A percentile compares a stretch with the other conserved stretches of the same genome.
phyloP scores from a whole-genome alignment of 768 basidiomycete genomes.

The Russula virescens region DNA sequence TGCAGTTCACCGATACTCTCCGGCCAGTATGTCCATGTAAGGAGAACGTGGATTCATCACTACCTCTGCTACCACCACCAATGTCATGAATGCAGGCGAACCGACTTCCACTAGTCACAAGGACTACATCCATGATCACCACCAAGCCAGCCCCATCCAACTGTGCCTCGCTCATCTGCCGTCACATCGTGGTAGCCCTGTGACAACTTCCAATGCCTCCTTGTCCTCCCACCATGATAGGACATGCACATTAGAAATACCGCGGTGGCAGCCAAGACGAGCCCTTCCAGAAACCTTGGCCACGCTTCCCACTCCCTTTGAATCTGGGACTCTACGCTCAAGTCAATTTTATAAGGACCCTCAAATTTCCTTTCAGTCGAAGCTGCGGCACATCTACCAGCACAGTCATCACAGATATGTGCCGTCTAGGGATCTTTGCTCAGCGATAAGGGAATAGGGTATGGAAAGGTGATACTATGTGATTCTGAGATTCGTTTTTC shows the following conservation, averaged over 20 bases:
- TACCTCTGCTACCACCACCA: too few species aligned
- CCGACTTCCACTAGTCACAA: conserved; percentile 17
- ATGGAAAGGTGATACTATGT: too few species aligned
- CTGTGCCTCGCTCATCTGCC: background rate
- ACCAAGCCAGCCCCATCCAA: background rate
- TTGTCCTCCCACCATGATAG: background rate
- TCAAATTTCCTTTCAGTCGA: too few species aligned
- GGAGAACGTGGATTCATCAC: conserved; percentile 36
- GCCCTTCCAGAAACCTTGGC: background rate
- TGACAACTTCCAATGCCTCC: conserved; percentile 3
- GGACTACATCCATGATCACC: conserved; percentile 1
- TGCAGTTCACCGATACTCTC: conserved; percentile 57
- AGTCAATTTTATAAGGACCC: too few species aligned
- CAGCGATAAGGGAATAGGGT: too few species aligned
- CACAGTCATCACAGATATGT: too few species aligned
- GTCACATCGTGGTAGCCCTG: background rate
- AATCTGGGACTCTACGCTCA: conserved; percentile 13
- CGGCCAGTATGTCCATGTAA: conserved; percentile 72
- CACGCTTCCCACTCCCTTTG: background rate
- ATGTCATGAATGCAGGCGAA: too few species aligned
- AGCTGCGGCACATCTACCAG: too few species aligned
- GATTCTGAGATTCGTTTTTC: too few species aligned
- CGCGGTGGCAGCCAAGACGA: background rate
- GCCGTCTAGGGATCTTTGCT: too few species aligned
- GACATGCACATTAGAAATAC: background rate